Percentiles rank a stretch among this genome's conserved stretches.
Conservation (phyloP, 345 rosid genomes). For the Viola odorata region DNA sequence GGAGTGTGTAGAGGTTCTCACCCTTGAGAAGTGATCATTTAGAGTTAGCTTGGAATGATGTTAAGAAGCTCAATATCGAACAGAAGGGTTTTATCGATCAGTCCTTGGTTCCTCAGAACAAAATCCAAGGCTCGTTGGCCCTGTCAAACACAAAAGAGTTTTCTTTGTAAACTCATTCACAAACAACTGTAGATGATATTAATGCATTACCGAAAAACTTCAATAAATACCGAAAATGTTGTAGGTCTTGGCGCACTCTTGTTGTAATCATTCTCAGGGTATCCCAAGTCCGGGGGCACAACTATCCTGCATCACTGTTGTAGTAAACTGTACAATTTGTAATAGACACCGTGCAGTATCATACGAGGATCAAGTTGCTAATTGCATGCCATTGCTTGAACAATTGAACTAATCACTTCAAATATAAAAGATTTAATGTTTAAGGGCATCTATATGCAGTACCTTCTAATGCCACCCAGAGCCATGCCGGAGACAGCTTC, state of each 20-base stretch:
- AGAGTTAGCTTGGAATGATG: conserved; percentile 39
- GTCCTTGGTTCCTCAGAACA: conserved; percentile 90
- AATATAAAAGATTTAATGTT: not conserved
- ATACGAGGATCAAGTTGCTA: conserved; percentile 1
- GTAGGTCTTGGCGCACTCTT: conserved; percentile 74
- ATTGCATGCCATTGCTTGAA: not conserved
- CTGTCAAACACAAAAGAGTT: conserved; percentile 29
- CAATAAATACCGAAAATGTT: conserved; percentile 71
- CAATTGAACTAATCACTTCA: conserved; percentile 3
- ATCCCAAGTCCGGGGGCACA: conserved; percentile 95
- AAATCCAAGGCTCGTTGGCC: conserved; percentile 95
- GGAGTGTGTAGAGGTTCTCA: not conserved
- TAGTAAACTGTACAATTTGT: conserved; percentile 28
- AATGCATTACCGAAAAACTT: conserved; percentile 2
- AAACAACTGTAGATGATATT: not conserved
- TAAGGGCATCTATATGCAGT: conserved; percentile 17
- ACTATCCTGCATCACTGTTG: conserved; percentile 72
- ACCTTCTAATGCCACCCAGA: conserved; percentile 86
- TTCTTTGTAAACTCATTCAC: not conserved
- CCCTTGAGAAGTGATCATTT: conserved; percentile 15
- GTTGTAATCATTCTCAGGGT: conserved; percentile 86
- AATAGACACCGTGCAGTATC: not conserved
- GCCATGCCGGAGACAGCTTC: conserved; percentile 95
- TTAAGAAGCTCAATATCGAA: conserved; percentile 93
- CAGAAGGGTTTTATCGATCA: conserved; percentile 88